These are phyloP conservation scores for Xylariaceae sp. DNA, from an alignment of 2,329 filamentous ascomycete genomes.

Conservation along the genomic window DNA sequence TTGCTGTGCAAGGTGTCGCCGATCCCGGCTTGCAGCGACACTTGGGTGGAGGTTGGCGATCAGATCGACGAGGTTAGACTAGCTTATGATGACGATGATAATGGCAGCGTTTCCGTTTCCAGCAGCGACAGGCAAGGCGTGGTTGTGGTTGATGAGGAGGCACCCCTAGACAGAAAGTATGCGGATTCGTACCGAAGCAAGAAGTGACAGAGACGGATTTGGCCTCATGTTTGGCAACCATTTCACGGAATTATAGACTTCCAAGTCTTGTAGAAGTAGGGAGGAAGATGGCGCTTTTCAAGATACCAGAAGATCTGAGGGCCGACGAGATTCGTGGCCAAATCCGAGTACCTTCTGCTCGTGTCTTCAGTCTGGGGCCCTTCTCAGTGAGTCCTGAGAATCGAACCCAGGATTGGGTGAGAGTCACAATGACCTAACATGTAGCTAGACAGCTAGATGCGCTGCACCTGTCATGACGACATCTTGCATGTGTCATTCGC, in stretches of 20 bases:
- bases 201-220: slow-evolving; percentile 1
- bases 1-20: slow-evolving; percentile 63
- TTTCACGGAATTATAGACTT: background rate
- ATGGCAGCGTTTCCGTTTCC: background rate
- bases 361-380: no score
- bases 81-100: slow-evolving; percentile 39
- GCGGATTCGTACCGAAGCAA: slow-evolving; percentile 13
- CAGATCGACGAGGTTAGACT: slow-evolving; percentile 50
- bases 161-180: slow-evolving; percentile 23
- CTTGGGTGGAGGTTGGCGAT: slow-evolving; percentile 49
- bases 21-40: slow-evolving; percentile 66
- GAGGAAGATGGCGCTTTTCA: background rate
- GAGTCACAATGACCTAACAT: no score
- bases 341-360: no score
- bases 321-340: no score
- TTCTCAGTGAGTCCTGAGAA: no score
- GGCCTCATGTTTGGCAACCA: background rate
- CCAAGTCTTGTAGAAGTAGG: background rate
- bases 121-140: slow-evolving; percentile 31
- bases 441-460: no score
- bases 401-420: no score
- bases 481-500: no score
- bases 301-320: background rate
- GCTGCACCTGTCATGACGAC: no score
- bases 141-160: slow-evolving; percentile 39